Evolutionary conservation across 345 rosid species (phyloP), one percentile per base, ranked within the genome.

Genomic region (Moricandia moricandioides): DNA sequence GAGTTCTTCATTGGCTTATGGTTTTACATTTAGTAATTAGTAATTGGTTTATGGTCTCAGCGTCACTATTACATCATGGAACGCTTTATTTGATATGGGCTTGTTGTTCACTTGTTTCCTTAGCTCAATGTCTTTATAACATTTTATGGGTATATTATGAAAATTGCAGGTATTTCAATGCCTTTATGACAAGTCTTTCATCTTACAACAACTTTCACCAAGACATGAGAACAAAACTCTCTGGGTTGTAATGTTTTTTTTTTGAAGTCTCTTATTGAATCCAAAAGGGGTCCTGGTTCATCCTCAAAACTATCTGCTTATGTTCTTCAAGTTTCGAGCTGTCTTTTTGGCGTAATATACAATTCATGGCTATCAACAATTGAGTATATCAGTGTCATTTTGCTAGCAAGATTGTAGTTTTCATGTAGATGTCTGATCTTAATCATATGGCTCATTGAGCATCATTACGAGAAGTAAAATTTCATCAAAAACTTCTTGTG

Each of bases 121-220:
- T 55, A 8, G 31, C 56, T 73, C 58, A 56, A 30, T 65, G 61
- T 17, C 13, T 69, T 51, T 47, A 8, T 18, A n/a, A 56, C 59
- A 26, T 27, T 43, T 18, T 45, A n/a, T n/a, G n/a, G n/a, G n/a
- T n/a, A n/a, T 55, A 0, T 1, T 5, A 14, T 45, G 75, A 65
- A 65, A 49, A 8, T 30, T 67, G 69, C 74, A 72, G 74, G 78
- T 67, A 67, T 78, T 61, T 78, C 81, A 0, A 72, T 78, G 81
- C 81, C 81, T 72, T 67, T 72, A 67, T 78, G 81, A 78, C 65
- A 37, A 37, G 8, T 43, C 24, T 77, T 34, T 55, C 51, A 71
- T 65, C 72, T 34, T 51, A 7, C 37, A 47, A 71, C 76, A 49
- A 71, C 63, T 18, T 72, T 60, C 16, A 40, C 7, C 12, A 16